A percentile compares a stretch with the other conserved stretches of the same genome.
Evolutionary conservation across 73 alveolate species (phyloP).

Genomic region (Tetrahymena elliotti): DNA sequence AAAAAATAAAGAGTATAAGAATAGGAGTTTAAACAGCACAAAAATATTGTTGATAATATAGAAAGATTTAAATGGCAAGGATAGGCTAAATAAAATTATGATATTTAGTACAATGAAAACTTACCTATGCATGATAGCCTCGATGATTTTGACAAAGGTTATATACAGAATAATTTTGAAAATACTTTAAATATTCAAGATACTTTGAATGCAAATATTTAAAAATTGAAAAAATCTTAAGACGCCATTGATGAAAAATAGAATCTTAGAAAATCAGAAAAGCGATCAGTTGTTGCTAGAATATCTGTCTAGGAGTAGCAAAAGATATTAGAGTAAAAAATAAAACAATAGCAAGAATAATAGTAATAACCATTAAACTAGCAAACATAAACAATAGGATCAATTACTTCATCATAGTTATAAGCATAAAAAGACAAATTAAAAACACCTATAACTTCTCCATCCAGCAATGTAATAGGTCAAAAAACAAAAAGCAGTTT

Average conservation of each 20-base stretch:
- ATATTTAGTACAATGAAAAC: not conserved
- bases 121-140: too few species aligned
- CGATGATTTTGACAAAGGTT: too few species aligned
- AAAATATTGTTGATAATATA: not conserved
- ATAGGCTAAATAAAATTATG: not conserved
- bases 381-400: too few species aligned
- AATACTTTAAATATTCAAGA: not conserved
- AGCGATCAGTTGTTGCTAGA: not conserved
- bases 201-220: not conserved
- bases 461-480: too few species aligned
- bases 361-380: not conserved
- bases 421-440: too few species aligned
- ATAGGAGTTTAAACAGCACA: not conserved
- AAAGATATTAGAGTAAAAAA: too few species aligned
- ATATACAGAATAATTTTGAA: too few species aligned
- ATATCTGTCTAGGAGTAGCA: not conserved
- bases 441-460: too few species aligned
- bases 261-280: not conserved
- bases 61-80: not conserved
- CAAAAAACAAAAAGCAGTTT: not conserved
- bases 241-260: not conserved
- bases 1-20: not conserved
- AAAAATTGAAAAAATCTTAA: too few species aligned
- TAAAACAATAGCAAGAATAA: too few species aligned
- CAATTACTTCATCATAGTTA: too few species aligned